Conservation (phyloP, 2,329 filamentous ascomycete species). For the Xylariaceae sp. region DNA sequence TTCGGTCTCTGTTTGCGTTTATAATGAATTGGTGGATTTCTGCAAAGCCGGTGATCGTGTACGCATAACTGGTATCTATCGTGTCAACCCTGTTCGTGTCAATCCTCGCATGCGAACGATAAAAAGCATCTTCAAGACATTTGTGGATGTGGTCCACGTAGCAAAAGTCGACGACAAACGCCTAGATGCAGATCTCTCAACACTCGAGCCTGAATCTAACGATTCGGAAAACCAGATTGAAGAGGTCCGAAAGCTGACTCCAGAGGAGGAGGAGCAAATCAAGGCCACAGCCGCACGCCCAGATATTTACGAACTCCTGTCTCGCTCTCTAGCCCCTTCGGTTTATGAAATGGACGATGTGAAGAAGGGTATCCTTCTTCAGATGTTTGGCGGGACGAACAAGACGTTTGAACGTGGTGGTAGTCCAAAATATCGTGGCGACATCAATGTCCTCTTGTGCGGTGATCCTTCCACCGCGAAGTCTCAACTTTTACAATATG, state of each 20-base stretch:
- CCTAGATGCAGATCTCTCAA: conserved; percentile 85
- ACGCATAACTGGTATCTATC: conserved; percentile 94
- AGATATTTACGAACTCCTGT: conserved; percentile 89
- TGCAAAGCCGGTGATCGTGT: conserved; percentile 97
- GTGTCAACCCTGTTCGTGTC: conserved; percentile 86
- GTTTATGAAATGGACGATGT: conserved; percentile 98
- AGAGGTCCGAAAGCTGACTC: conserved; percentile 75
- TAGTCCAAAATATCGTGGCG: conserved; percentile 90
- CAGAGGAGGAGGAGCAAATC: conserved; percentile 88
- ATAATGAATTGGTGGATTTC: conserved; percentile 94
- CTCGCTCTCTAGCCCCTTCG: conserved; percentile 86
- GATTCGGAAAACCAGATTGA: conserved; percentile 71
- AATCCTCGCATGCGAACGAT: conserved; percentile 90
- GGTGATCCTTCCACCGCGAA: conserved; percentile 96
- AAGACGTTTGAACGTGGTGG: conserved; percentile 97
- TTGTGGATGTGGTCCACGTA: conserved; percentile 90
- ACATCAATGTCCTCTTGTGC: conserved; percentile 95
- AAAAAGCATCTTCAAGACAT: conserved; percentile 97
- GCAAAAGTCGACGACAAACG: conserved; percentile 96
- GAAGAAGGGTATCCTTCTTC: conserved; percentile 95
- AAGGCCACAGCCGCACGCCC: conserved; percentile 70
- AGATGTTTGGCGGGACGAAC: conserved; percentile 96
- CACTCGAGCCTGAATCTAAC: conserved; percentile 73
- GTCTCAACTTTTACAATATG: conserved; percentile 88
- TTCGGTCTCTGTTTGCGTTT: conserved; percentile 91